Conservation (phyloP, 805 yeast species). For the Yarrowia sp. region DNA sequence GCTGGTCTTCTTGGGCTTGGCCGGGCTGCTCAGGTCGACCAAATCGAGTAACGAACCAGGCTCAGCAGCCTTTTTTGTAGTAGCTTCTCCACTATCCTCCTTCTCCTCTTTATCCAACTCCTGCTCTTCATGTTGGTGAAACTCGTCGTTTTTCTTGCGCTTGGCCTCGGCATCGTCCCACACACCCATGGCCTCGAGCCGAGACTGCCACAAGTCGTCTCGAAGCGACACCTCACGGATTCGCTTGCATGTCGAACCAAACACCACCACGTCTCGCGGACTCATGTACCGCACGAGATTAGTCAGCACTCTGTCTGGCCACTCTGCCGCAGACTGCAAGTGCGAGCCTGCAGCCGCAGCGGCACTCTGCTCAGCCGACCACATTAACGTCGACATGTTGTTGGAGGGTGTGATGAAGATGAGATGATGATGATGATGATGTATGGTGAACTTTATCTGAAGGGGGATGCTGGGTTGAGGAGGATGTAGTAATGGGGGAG, state of each 20-base stretch:
- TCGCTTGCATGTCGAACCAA: constrained; percentile 24
- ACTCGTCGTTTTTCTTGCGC: constrained; percentile 7
- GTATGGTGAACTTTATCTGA: background rate
- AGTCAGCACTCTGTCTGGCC: constrained; percentile 35
- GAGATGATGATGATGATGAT: background rate
- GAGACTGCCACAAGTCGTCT: constrained; percentile 51
- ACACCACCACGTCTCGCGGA: background rate
- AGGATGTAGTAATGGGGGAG: background rate
- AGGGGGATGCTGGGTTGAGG: background rate
- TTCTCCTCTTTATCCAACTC: constrained; percentile 25
- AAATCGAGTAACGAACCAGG: background rate
- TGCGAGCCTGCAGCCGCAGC: constrained; percentile 25
- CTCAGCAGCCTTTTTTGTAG: background rate
- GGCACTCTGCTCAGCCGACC: constrained; percentile 37
- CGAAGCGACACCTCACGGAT: background rate
- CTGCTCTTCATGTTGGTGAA: background rate
- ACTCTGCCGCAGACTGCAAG: constrained; percentile 29
- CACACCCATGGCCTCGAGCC: constrained; percentile 51
- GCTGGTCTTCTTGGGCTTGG: background rate
- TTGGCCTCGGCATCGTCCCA: constrained; percentile 37
- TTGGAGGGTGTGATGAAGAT: background rate
- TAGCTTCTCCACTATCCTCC: background rate
- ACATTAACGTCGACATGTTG: constrained; percentile 37
- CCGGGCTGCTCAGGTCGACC: constrained; percentile 13
- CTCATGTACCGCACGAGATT: constrained; percentile 20